Conservation (phyloP, 305 asterid species). For the Plantago coronopus region DNA sequence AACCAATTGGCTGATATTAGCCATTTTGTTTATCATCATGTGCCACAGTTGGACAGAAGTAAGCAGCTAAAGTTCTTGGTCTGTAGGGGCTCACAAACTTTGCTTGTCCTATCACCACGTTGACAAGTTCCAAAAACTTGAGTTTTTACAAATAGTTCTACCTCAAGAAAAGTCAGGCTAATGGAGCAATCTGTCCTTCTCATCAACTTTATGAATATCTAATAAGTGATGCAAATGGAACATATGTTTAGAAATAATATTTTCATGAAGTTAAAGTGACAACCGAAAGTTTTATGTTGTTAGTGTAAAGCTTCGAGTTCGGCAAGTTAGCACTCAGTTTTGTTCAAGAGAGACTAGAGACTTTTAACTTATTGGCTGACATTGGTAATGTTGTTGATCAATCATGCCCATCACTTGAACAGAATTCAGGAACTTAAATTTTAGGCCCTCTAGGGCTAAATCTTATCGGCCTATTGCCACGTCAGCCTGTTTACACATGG, state of each 20-base stretch:
- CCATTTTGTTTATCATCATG: too few species aligned
- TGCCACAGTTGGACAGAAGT: neutral
- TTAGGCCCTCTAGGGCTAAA: constrained; percentile 25
- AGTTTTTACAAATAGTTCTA: neutral
- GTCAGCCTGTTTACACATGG: too few species aligned
- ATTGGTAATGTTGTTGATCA: neutral
- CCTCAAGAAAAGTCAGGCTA: neutral
- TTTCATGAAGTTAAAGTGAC: too few species aligned
- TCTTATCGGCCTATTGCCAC: too few species aligned
- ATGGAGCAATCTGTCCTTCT: neutral
- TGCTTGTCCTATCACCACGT: constrained; percentile 37
- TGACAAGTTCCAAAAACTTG: constrained; percentile 16
- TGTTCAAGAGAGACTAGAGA: too few species aligned
- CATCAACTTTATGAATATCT: neutral
- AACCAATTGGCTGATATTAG: too few species aligned
- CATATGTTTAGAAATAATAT: too few species aligned
- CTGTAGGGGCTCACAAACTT: constrained; percentile 25
- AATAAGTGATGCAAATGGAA: neutral
- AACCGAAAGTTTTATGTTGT: too few species aligned
- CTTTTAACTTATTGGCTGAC: too few species aligned
- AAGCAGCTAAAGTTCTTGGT: constrained; percentile 21
- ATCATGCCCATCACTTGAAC: too few species aligned
- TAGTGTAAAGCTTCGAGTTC: too few species aligned
- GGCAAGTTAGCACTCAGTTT: too few species aligned
- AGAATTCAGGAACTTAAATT: constrained; percentile 14